Percentiles rank a stretch among this genome's conserved stretches.
These are phyloP conservation scores for Trichoderma simmonsii DNA, from an alignment of 2,329 filamentous ascomycete species.

Conservation along the genomic window DNA sequence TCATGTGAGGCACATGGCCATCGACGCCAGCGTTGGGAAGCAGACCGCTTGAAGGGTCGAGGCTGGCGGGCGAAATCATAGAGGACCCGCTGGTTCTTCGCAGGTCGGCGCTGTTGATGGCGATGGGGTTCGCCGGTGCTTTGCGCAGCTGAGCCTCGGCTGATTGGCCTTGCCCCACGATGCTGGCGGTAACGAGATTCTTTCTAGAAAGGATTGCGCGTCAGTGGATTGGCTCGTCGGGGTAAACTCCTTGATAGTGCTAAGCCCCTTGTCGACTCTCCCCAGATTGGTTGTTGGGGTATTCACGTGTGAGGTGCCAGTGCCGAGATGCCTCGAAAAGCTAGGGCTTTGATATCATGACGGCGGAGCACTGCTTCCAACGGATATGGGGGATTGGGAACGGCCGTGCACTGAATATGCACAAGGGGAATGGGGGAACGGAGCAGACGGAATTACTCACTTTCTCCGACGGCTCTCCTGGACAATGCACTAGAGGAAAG, in stretches of 20 bases:
- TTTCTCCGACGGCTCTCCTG: conserved; percentile 83
- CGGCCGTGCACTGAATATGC: not conserved
- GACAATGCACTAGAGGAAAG: conserved; percentile 54
- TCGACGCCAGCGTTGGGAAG: conserved; percentile 34
- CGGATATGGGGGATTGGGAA: not conserved
- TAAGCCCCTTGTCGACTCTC: not conserved
- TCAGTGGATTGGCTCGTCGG: conserved; percentile 11
- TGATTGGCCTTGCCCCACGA: conserved; percentile 33
- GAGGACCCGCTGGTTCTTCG: conserved; percentile 38
- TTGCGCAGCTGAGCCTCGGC: conserved; percentile 48
- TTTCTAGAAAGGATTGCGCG: conserved; percentile 35
- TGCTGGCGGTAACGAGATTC: conserved; percentile 40
- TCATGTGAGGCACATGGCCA: conserved; percentile 46
- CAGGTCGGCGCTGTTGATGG: conserved; percentile 38
- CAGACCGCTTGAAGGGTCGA: conserved; percentile 22
- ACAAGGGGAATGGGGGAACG: not conserved
- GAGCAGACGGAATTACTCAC: conserved; percentile 49
- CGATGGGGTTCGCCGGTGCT: conserved; percentile 28
- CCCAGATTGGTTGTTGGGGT: not conserved
- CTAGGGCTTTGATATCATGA: not conserved
- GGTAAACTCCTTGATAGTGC: not conserved
- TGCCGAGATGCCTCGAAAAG: not conserved
- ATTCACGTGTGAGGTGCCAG: not conserved
- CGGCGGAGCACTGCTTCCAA: not conserved
- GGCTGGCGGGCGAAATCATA: conserved; percentile 33